Conservation (phyloP, 2,329 filamentous ascomycete species). For the Fusarium sp. region DNA sequence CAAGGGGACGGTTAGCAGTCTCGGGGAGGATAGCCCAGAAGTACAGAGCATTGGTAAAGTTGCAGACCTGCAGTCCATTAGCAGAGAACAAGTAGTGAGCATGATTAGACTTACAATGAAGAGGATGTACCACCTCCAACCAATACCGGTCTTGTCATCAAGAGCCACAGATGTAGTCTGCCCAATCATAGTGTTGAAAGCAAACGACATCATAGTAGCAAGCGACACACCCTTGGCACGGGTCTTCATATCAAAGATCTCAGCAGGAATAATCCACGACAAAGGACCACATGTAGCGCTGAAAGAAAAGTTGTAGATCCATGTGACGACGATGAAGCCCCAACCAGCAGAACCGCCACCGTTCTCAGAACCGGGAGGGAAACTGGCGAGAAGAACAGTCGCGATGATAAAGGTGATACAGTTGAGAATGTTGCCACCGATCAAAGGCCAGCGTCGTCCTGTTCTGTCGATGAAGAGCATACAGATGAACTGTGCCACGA, state of each 20-base stretch:
- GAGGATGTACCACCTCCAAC: constrained; percentile 58
- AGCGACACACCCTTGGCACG: constrained; percentile 79
- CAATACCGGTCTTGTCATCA: constrained; percentile 48
- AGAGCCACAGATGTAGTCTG: constrained; percentile 67
- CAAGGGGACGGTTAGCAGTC: constrained; percentile 71
- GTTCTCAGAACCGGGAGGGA: constrained; percentile 61
- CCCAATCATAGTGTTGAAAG: constrained; percentile 80
- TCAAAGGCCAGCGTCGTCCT: constrained; percentile 78
- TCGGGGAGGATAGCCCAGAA: constrained; percentile 77
- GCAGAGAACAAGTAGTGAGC: rapidly evolving
- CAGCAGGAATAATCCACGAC: constrained; percentile 68
- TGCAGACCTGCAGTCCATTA: constrained; percentile 2
- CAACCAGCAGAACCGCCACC: constrained; percentile 66
- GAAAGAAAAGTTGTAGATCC: constrained; percentile 33
- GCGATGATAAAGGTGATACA: constrained; percentile 79
- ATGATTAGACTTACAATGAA: constrained; percentile 42
- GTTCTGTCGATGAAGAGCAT: constrained; percentile 76
- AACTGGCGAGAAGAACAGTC: constrained; percentile 63
- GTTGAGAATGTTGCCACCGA: constrained; percentile 78
- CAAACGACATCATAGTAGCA: constrained; percentile 77
- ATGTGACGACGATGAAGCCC: constrained; percentile 53
- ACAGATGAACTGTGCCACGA: constrained; percentile 75
- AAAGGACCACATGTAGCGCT: constrained; percentile 26
- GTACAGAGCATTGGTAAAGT: constrained; percentile 51
- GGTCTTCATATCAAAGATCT: constrained; percentile 81